phyloP scores from a whole-genome alignment of 441 rosid species.

The Flueggea neowawraea region DNA sequence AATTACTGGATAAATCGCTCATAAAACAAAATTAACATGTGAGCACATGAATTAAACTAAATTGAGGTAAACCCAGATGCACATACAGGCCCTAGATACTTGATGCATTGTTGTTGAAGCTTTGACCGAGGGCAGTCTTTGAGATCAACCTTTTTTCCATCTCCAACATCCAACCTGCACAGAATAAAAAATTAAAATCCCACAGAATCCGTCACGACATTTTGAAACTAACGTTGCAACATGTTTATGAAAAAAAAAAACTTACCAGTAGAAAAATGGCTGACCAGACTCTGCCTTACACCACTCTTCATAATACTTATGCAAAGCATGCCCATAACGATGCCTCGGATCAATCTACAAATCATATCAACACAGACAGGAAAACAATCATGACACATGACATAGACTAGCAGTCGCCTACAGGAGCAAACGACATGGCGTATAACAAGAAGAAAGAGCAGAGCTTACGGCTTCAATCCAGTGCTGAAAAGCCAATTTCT shows the following conservation, averaged over 20 bases:
- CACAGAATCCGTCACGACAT: slow-evolving; percentile 5
- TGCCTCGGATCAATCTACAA: slow-evolving; percentile 94
- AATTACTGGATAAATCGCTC: background rate
- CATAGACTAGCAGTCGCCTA: background rate
- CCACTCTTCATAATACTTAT: slow-evolving; percentile 77
- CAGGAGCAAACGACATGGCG: no score
- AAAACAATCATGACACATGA: background rate
- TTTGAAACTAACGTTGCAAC: background rate
- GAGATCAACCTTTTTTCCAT: slow-evolving; percentile 74
- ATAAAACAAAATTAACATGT: background rate
- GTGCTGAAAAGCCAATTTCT: slow-evolving; percentile 88
- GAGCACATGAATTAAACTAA: background rate
- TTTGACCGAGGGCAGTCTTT: slow-evolving; percentile 59
- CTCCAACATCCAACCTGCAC: slow-evolving; percentile 87
- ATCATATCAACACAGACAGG: no score
- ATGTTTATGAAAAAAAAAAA: background rate
- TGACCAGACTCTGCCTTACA: slow-evolving; percentile 64
- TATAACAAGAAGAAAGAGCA: background rate
- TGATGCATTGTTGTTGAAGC: slow-evolving; percentile 77
- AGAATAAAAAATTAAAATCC: background rate
- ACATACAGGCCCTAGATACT: slow-evolving; percentile 90
- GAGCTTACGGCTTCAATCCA: slow-evolving; percentile 91
- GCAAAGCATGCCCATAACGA: slow-evolving; percentile 81
- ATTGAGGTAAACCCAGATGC: background rate
- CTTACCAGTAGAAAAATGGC: slow-evolving; percentile 90